Conservation (phyloP, 257 asterid species). For the Avicennia marina region DNA sequence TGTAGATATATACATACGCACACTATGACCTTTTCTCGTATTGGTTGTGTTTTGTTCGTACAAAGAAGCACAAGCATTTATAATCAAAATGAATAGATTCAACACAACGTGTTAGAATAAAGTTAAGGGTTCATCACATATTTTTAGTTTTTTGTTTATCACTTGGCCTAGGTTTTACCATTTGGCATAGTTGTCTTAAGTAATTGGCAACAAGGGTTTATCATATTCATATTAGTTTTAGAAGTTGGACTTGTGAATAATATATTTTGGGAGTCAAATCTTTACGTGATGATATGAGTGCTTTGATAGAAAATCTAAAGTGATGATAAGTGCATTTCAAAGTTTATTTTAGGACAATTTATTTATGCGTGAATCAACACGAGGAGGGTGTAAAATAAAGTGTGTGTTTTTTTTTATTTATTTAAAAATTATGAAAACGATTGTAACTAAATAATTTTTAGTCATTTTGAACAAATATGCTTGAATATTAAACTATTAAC, state of each 20-base stretch:
- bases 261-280: conserved; percentile 3
- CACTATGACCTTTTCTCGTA: too few species aligned
- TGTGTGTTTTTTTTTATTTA: background rate
- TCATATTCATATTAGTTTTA: background rate
- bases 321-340: background rate
- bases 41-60: too few species aligned
- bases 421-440: background rate
- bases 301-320: background rate
- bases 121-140: background rate
- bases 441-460: background rate
- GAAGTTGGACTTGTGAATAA: background rate
- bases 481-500: too few species aligned
- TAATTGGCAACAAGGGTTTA: background rate
- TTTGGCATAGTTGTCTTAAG: conserved; percentile 1
- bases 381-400: background rate
- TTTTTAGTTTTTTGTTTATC: too few species aligned
- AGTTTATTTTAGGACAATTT: background rate
- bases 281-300: background rate
- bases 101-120: background rate
- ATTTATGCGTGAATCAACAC: background rate
- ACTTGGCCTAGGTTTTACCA: background rate
- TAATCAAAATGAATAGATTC: too few species aligned
- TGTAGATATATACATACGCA: too few species aligned
- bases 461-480: background rate
- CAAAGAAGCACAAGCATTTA: too few species aligned